These are phyloP conservation scores for Saccharum hybrid DNA, from an alignment of 202 grass and related monocot genomes.

Conservation along the genomic window DNA sequence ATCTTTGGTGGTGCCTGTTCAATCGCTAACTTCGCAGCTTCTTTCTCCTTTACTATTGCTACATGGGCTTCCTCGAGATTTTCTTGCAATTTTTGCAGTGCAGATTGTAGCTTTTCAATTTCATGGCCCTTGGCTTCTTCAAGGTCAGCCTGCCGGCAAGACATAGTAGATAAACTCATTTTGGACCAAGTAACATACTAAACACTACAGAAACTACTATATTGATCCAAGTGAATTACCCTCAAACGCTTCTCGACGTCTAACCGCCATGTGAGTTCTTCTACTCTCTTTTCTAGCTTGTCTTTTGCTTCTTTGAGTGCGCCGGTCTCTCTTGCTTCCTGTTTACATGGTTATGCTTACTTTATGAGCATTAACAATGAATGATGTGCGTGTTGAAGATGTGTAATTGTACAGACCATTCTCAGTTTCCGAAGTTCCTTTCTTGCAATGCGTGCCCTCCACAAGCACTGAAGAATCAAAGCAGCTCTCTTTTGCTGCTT, in stretches of 20 bases:
- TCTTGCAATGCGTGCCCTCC: slow-evolving; percentile 89
- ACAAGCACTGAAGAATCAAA: slow-evolving; percentile 84
- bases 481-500: slow-evolving; percentile 74
- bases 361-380: slow-evolving; percentile 26
- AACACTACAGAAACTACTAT: slow-evolving; percentile 15
- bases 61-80: slow-evolving; percentile 74
- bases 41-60: slow-evolving; percentile 74
- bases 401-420: slow-evolving; percentile 63
- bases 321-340: slow-evolving; percentile 94
- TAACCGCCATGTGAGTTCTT: slow-evolving; percentile 94
- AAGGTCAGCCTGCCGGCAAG: slow-evolving; percentile 62
- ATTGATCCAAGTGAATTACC: slow-evolving; percentile 57
- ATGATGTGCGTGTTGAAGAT: slow-evolving; percentile 19
- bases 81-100: slow-evolving; percentile 78
- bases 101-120: slow-evolving; percentile 73
- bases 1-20: slow-evolving; percentile 80
- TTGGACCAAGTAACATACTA: slow-evolving; percentile 29
- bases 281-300: slow-evolving; percentile 93
- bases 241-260: slow-evolving; percentile 92
- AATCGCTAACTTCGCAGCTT: slow-evolving; percentile 78
- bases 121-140: slow-evolving; percentile 87
- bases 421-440: slow-evolving; percentile 85
- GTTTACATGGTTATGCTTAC: slow-evolving; percentile 44
- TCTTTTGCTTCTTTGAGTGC: slow-evolving; percentile 96
- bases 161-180: slow-evolving; percentile 34